Evolutionary conservation across 345 rosid genomes (phyloP).

Genomic region (Conringia planisiliqua): DNA sequence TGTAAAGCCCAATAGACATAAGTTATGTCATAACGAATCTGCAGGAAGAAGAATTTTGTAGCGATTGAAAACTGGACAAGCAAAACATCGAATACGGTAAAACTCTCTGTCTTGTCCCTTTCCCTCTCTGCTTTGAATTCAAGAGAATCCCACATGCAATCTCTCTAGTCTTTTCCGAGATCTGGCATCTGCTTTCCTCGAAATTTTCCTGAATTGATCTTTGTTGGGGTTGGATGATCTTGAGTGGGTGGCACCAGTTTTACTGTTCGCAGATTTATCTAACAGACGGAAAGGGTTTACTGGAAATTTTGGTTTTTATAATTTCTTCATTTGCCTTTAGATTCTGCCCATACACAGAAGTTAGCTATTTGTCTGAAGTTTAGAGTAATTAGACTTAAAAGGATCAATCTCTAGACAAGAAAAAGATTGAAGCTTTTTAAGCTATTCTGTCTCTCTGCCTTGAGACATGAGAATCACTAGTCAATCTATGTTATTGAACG

Average conservation of each 20-base stretch:
- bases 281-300: background rate
- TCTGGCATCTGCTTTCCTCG: background rate
- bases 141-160: background rate
- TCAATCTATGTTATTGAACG: background rate
- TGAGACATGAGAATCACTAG: background rate
- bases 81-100: background rate
- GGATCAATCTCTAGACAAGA: background rate
- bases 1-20: too few relatives aligned
- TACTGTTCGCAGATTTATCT: background rate
- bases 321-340: background rate
- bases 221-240: background rate
- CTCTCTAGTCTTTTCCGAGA: background rate
- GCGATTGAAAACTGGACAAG: too few relatives aligned
- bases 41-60: too few relatives aligned
- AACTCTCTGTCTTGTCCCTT: background rate
- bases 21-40: too few relatives aligned
- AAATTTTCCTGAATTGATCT: background rate
- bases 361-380: background rate
- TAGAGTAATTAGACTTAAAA: background rate
- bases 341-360: background rate
- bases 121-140: background rate
- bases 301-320: too few relatives aligned
- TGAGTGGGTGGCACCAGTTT: background rate
- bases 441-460: conserved; percentile 1
- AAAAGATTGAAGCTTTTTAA: background rate